A percentile compares a stretch with the other conserved stretches of the same genome.
phyloP scores from a whole-genome alignment of 306 rosid species.

The Cucurbita argyrosperma region DNA sequence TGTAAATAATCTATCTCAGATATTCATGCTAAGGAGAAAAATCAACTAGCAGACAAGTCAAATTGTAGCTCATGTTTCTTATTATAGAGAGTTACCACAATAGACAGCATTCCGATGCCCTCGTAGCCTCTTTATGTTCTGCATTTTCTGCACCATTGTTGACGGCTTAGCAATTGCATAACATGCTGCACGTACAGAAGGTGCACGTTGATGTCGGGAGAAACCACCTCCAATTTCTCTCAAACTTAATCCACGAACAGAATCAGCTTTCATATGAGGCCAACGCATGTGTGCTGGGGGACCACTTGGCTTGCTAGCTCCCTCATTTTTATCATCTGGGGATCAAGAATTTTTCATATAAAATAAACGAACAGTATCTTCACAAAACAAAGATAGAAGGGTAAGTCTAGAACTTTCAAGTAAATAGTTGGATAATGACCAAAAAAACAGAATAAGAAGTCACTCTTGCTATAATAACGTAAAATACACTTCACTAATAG shows the following conservation, averaged over 20 bases:
- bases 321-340: constrained; percentile 54
- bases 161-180: constrained; percentile 94
- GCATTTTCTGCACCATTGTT: constrained; percentile 91
- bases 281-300: constrained; percentile 82
- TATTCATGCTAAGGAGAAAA: background rate
- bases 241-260: constrained; percentile 76
- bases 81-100: constrained; percentile 59
- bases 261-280: constrained; percentile 99
- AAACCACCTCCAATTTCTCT: constrained; percentile 99
- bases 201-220: constrained; percentile 83
- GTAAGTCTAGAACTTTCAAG: background rate
- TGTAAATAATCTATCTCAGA: background rate
- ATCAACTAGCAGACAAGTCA: background rate
- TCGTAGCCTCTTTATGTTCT: constrained; percentile 70
- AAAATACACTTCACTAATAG: background rate
- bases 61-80: constrained; percentile 1
- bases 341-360: background rate
- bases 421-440: background rate
- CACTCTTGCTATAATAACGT: background rate
- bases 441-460: background rate
- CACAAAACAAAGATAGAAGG: background rate
- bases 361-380: background rate
- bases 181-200: constrained; percentile 89
- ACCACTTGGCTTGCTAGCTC: constrained; percentile 23
- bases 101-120: constrained; percentile 98